Base-by-base conservation (phyloP, 306 rosid species). In the Elaeagnus macrophylla region DNA sequence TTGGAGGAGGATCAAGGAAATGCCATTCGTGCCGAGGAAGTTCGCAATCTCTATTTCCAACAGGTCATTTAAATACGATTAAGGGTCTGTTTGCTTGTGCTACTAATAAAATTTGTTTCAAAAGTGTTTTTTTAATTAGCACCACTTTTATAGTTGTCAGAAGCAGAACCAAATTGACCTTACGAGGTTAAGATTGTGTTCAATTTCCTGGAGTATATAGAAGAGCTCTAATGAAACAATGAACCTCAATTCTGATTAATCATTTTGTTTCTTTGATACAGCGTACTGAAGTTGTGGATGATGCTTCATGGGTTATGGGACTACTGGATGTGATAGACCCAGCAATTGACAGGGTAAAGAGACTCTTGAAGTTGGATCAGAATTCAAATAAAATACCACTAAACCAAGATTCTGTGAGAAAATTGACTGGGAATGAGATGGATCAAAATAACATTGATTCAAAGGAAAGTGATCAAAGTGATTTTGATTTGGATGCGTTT, bases 231-330 rank as follows among this genome's bases (percentile, higher is more conserved):
- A n/a, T n/a, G n/a, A n/a, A n/a, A n/a, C n/a, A n/a, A n/a, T n/a
- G n/a, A n/a, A n/a, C n/a, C n/a, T n/a, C n/a, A n/a, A n/a, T n/a
- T n/a, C n/a, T n/a, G n/a, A n/a, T n/a, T n/a, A n/a, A n/a, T n/a
- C n/a, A n/a, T 54, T 37, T 57, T 63, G 50, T 49, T 81, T 72
- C 54, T 51, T 39, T 68, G 58, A 61, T 35, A 67, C 91, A 91
- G 97, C 83, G 97, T 39, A 80, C 94, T 0, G 97, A 91, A 84
- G 86, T 91, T 42, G 96, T 91, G 19, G 96, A 84, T 57, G 97
- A 91, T 78, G 91, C 96, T 64, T 82, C 96, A 10, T 91, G 95
- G 97, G 93, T 78, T 68, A 86, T 77, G 86, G 95, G 96, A 59
- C 73, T 90, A 63, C 68, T 90, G 47, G 94, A 86, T 74, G 81